A percentile compares a stretch with the other conserved stretches of the same genome.
Conservation (phyloP, 2,329 filamentous ascomycete genomes). For the Apiospora sp. region DNA sequence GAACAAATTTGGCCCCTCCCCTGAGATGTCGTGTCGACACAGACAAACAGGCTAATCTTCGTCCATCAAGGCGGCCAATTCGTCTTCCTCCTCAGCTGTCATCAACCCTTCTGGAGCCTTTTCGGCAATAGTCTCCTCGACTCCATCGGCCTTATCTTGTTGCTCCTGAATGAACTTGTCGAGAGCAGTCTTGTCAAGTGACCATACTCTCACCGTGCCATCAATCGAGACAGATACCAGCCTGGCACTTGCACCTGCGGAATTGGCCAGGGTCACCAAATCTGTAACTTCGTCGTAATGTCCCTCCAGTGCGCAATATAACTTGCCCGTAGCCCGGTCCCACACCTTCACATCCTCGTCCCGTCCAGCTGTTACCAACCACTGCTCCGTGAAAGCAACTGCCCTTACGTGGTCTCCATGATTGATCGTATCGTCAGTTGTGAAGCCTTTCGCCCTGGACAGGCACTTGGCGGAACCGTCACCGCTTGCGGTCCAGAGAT, state of each 20-base stretch:
- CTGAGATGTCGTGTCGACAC: background rate
- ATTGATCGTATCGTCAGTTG: constrained; percentile 72
- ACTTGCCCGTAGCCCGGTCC: constrained; percentile 76
- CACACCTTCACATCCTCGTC: constrained; percentile 93
- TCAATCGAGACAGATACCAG: constrained; percentile 90
- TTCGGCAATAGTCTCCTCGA: constrained; percentile 56
- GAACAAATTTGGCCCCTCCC: background rate
- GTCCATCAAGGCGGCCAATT: constrained; percentile 90
- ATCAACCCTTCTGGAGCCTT: constrained; percentile 62
- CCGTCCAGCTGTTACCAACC: constrained; percentile 86
- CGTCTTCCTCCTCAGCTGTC: constrained; percentile 90
- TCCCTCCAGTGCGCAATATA: constrained; percentile 78
- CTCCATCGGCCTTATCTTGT: constrained; percentile 58
- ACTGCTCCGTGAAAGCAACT: constrained; percentile 76
- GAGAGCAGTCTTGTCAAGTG: constrained; percentile 68
- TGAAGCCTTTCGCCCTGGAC: constrained; percentile 72
- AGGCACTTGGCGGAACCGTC: constrained; percentile 89
- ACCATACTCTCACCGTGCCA: constrained; percentile 86
- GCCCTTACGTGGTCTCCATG: constrained; percentile 94
- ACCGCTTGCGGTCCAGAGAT: constrained; percentile 92
- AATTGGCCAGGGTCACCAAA: constrained; percentile 66
- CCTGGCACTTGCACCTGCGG: constrained; percentile 49
- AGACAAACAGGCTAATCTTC: constrained; percentile 59
- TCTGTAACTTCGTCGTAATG: constrained; percentile 95
- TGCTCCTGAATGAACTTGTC: constrained; percentile 58